Conservation (phyloP, 352 stramenopile genomes). For the Chrysophaeum taylorii region DNA sequence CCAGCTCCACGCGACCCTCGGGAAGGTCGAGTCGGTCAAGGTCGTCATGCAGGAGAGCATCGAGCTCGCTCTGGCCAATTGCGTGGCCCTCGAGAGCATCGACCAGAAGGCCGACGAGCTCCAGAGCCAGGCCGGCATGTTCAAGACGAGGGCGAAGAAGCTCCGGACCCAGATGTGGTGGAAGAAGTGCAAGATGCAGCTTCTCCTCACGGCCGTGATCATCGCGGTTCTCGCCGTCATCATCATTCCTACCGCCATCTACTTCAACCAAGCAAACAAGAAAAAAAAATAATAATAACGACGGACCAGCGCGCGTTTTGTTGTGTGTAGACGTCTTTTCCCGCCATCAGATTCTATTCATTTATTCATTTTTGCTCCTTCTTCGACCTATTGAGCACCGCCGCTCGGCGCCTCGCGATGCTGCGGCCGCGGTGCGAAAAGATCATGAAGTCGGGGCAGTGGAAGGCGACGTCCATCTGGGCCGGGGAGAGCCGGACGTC, state of each 20-base stretch:
- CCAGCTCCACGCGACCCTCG: constrained; percentile 19
- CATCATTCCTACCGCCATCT: background rate
- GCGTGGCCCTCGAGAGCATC: constrained; percentile 24
- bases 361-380: too few species aligned
- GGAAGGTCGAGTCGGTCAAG: constrained; percentile 33
- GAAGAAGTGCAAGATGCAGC: constrained; percentile 33
- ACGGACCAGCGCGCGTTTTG: too few species aligned
- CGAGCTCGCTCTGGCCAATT: constrained; percentile 27
- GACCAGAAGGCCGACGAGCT: constrained; percentile 26
- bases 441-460: background rate
- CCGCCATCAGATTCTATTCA: too few species aligned
- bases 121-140: constrained; percentile 22
- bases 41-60: constrained; percentile 31
- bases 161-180: constrained; percentile 19
- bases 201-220: constrained; percentile 27
- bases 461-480: background rate
- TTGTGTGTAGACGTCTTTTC: too few species aligned
- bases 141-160: constrained; percentile 8
- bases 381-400: too few species aligned
- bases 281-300: too few species aligned
- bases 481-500: background rate
- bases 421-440: background rate
- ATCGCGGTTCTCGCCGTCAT: constrained; percentile 21
- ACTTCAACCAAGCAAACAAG: too few species aligned
- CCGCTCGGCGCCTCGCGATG: too few species aligned